Evolutionary conservation across 495 filamentous ascomycete species (phyloP).

Genomic region (Annulohypoxylon nitens): DNA sequence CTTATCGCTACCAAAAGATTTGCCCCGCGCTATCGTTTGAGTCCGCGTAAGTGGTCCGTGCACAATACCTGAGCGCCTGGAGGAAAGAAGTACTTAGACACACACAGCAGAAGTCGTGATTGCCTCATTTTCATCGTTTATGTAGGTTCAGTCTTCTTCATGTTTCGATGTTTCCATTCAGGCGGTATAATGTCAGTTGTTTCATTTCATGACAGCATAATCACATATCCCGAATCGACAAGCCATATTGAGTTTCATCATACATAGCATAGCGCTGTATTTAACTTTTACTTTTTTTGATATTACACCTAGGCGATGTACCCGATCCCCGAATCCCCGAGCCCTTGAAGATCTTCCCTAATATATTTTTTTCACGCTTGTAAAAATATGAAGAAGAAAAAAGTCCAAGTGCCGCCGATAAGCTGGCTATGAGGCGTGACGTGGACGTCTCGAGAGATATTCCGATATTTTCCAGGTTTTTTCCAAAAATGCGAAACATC

Average conservation of each 20-base stretch:
- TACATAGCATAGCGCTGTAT: not conserved
- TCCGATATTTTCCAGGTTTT: not conserved
- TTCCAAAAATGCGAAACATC: not conserved
- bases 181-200: not conserved
- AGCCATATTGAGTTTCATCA: not conserved
- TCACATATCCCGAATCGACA: not conserved
- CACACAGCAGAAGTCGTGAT: not conserved
- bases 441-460: constrained; percentile 4
- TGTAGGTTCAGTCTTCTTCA: not conserved
- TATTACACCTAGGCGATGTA: constrained; percentile 14
- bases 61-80: not conserved
- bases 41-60: constrained; percentile 5
- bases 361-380: not conserved
- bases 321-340: constrained; percentile 5
- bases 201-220: not conserved
- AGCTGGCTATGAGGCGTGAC: constrained; percentile 4
- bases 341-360: not conserved
- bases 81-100: not conserved
- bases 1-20: constrained; percentile 41
- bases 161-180: not conserved
- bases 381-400: constrained; percentile 25
- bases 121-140: constrained; percentile 1
- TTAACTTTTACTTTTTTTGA: constrained; percentile 25
- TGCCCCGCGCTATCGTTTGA: constrained; percentile 45
- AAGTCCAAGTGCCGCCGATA: constrained; percentile 15